These are phyloP conservation scores for Metarhizium humberi DNA, from an alignment of 2,329 filamentous ascomycete genomes.

Conservation along the genomic window DNA sequence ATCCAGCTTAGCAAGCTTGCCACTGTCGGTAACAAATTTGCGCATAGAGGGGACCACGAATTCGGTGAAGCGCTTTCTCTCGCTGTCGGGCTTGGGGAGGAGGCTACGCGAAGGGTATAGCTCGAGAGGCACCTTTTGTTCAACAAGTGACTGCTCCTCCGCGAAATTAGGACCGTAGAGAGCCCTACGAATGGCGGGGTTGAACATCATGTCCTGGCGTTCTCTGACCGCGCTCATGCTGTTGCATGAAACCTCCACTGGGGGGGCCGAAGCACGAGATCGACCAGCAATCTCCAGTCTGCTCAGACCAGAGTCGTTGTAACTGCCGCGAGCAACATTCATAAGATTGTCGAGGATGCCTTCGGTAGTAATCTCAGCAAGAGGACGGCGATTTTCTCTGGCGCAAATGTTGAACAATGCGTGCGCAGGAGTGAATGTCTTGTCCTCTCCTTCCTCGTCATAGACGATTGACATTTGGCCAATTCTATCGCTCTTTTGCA, in stretches of 20 bases:
- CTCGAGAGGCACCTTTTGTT: conserved; percentile 57
- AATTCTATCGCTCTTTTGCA: conserved; percentile 48
- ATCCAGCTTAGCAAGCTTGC: conserved; percentile 89
- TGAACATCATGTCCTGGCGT: conserved; percentile 70
- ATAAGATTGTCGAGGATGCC: conserved; percentile 67
- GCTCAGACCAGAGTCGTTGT: conserved; percentile 60
- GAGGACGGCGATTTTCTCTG: conserved; percentile 53
- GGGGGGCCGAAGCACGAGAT: conserved; percentile 74
- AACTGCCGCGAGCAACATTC: conserved; percentile 63
- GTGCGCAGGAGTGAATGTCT: conserved; percentile 60
- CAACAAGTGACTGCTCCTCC: conserved; percentile 68
- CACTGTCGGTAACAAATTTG: conserved; percentile 94
- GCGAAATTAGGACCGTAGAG: conserved; percentile 57
- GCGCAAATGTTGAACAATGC: conserved; percentile 74
- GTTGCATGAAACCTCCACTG: conserved; percentile 70
- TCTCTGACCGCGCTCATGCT: conserved; percentile 58
- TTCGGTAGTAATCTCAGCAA: conserved; percentile 61
- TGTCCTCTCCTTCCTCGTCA: conserved; percentile 47
- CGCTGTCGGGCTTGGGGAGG: conserved; percentile 69
- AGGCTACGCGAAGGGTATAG: conserved; percentile 55
- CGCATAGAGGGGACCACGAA: conserved; percentile 94
- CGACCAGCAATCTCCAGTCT: conserved; percentile 74
- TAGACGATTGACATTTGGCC: conserved; percentile 61
- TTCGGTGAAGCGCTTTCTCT: conserved; percentile 78
- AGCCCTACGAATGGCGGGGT: conserved; percentile 60